Conservation (phyloP, 805 yeast genomes). For the Lipomyces mesembrius region DNA sequence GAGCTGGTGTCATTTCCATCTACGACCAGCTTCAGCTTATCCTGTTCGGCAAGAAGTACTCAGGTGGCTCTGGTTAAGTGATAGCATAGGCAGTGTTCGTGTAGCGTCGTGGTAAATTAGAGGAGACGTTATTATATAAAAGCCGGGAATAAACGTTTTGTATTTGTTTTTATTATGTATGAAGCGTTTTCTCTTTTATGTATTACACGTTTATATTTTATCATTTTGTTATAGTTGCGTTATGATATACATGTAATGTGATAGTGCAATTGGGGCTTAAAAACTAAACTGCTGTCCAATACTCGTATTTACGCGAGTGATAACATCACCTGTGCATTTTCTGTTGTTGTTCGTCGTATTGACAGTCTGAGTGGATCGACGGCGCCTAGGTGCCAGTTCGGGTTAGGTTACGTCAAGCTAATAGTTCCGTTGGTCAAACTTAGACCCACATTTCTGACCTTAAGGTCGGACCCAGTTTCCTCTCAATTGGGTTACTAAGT, state of each 20-base stretch:
- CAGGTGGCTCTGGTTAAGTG: conserved; percentile 45
- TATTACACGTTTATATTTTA: conserved; percentile 1
- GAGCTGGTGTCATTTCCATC: conserved; percentile 98
- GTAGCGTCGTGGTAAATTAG: not conserved
- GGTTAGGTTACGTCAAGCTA: too few species aligned
- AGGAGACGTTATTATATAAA: not conserved
- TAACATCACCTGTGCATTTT: too few species aligned
- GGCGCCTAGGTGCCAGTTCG: too few species aligned
- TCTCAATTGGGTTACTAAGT: too few species aligned
- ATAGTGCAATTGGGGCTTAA: conserved; percentile 4
- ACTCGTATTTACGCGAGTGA: not conserved
- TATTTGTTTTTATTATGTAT: not conserved
- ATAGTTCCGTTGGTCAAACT: too few species aligned
- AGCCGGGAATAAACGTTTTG: conserved; percentile 5
- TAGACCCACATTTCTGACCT: too few species aligned
- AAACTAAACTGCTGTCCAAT: not conserved
- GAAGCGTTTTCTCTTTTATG: conserved; percentile 3
- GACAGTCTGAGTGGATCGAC: too few species aligned
- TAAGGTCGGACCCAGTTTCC: too few species aligned
- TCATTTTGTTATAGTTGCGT: conserved; percentile 4
- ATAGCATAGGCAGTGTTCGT: not conserved
- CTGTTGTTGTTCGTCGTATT: too few species aligned
- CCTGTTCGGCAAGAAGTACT: conserved; percentile 93
- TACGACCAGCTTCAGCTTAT: conserved; percentile 96
- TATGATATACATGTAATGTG: not conserved